Evolutionary conservation across 139 green algal genomes (phyloP).

Genomic region (Picocystis salinarum): DNA sequence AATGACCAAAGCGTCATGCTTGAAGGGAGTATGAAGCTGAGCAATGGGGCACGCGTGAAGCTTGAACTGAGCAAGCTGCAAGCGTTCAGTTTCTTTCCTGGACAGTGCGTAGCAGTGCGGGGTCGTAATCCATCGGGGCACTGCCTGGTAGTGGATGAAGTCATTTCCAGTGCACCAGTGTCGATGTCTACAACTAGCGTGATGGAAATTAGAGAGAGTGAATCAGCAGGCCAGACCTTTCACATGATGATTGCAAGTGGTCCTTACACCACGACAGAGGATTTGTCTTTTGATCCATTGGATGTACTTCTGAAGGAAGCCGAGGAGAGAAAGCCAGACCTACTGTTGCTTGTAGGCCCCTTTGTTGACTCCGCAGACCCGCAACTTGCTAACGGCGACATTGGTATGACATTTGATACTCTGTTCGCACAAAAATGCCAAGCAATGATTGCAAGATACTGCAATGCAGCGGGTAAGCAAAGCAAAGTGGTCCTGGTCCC

Average conservation of each 20-base stretch:
- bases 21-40: constrained; percentile 38
- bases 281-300: constrained; percentile 26
- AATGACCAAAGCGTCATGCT: constrained; percentile 46
- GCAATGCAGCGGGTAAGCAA: background rate
- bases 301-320: constrained; percentile 40
- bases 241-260: constrained; percentile 19
- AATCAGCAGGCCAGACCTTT: background rate
- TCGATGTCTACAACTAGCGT: constrained; percentile 1
- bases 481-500: constrained; percentile 52
- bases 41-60: constrained; percentile 32
- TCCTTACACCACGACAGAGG: constrained; percentile 19
- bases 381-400: constrained; percentile 24
- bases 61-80: constrained; percentile 41
- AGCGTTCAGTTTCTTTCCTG: constrained; percentile 41
- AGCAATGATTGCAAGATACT: background rate
- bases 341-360: constrained; percentile 68
- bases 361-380: constrained; percentile 81
- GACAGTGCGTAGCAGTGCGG: constrained; percentile 38
- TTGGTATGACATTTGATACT: constrained; percentile 52
- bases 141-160: constrained; percentile 35
- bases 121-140: constrained; percentile 56
- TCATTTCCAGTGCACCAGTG: constrained; percentile 30
- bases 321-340: constrained; percentile 18
- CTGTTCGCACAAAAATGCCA: constrained; percentile 37
- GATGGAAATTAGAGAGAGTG: background rate